Percentiles rank a stretch among this genome's conserved stretches.
Conservation (phyloP, 169 alveolate genomes). For the Condylostoma magnum region DNA sequence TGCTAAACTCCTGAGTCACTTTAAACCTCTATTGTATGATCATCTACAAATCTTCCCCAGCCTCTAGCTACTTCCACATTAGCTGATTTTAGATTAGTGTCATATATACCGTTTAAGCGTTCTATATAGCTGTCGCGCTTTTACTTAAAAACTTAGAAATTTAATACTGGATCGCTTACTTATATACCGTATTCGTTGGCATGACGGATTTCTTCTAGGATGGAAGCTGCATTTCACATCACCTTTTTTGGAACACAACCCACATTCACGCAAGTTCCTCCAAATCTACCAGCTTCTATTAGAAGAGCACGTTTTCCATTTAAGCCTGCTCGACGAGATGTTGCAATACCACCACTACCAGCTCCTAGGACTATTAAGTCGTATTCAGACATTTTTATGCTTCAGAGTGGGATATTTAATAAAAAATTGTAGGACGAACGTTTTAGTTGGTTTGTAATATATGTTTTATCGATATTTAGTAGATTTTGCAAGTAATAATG, state of each 20-base stretch:
- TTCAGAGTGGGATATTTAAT: no score
- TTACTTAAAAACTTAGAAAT: slow-evolving; percentile 49
- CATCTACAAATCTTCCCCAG: slow-evolving; percentile 13
- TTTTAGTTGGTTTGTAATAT: no score
- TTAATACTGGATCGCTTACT: slow-evolving; percentile 32
- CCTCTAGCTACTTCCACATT: slow-evolving; percentile 52
- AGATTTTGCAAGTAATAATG: no score
- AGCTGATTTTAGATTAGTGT: slow-evolving; percentile 55
- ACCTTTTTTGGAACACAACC: slow-evolving; percentile 95
- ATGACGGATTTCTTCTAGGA: slow-evolving; percentile 68
- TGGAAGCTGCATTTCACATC: slow-evolving; percentile 79
- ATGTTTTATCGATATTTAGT: no score
- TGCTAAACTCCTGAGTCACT: neutral
- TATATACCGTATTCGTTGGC: slow-evolving; percentile 68
- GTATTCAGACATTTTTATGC: slow-evolving; percentile 24
- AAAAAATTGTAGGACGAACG: no score
- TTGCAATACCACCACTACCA: slow-evolving; percentile 87
- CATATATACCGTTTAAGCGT: slow-evolving; percentile 78
- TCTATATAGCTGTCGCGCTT: slow-evolving; percentile 76
- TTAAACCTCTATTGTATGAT: neutral
- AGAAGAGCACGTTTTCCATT: slow-evolving; percentile 81
- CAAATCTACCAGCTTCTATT: slow-evolving; percentile 77
- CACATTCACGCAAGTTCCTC: slow-evolving; percentile 95
- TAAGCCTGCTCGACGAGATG: slow-evolving; percentile 62
- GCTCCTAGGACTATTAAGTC: slow-evolving; percentile 84